Conservation (phyloP, 2,329 filamentous ascomycete genomes). For the Lasiodiplodia theobromae region DNA sequence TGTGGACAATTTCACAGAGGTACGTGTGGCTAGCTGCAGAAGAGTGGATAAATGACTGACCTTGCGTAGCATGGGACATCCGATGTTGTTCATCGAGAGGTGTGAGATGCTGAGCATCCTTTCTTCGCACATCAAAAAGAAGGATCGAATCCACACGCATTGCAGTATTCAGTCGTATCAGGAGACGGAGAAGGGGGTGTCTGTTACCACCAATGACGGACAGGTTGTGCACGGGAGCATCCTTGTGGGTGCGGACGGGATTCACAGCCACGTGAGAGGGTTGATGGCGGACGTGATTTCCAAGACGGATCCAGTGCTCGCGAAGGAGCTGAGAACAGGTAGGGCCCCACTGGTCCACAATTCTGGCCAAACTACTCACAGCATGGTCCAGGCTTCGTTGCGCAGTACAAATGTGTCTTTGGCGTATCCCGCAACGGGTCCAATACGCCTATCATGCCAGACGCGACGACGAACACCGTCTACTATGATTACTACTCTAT, state of each 20-base stretch:
- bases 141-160: slow-evolving; percentile 33
- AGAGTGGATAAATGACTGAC: not conserved
- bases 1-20: not conserved
- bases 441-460: not conserved
- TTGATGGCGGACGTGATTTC: slow-evolving; percentile 23
- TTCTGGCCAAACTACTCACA: not conserved
- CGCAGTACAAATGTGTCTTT: slow-evolving; percentile 3
- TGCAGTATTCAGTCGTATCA: not conserved
- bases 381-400: not conserved
- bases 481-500: slow-evolving; percentile 30
- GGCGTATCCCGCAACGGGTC: not conserved
- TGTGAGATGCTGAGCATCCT: not conserved
- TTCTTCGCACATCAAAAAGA: slow-evolving; percentile 34
- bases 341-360: not conserved
- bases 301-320: not conserved
- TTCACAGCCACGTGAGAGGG: slow-evolving; percentile 17
- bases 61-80: not conserved
- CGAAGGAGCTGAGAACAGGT: slow-evolving; percentile 1
- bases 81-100: slow-evolving; percentile 1
- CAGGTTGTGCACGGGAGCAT: slow-evolving; percentile 8
- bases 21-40: not conserved
- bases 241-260: slow-evolving; percentile 19
- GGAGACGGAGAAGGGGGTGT: slow-evolving; percentile 22
- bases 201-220: slow-evolving; percentile 33
- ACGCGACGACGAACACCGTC: slow-evolving; percentile 30